phyloP scores from a whole-genome alignment of 75 land plant genomes.

The Larix kaempferi region DNA sequence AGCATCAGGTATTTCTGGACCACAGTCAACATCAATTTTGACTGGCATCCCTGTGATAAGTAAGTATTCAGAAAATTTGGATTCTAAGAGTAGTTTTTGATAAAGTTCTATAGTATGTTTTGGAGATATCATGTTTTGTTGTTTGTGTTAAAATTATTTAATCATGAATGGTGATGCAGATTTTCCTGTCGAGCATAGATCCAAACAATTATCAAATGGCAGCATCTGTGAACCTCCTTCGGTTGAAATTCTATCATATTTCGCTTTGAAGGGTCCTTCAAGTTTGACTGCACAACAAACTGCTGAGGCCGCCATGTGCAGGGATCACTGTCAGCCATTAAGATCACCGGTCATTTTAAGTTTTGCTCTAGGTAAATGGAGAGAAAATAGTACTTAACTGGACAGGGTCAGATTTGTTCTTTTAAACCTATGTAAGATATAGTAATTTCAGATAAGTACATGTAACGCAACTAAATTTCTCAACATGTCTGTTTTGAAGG shows the following conservation, averaged over 20 bases:
- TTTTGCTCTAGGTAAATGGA: constrained; percentile 9
- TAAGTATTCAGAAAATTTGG: not conserved
- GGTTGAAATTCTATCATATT: not conserved
- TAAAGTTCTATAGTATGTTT: not conserved
- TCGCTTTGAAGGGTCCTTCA: not conserved
- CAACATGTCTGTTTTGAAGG: not conserved
- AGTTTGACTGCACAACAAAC: not conserved
- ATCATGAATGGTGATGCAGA: not conserved
- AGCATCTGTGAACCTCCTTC: not conserved
- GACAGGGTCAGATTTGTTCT: not conserved
- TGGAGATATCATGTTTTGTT: not conserved
- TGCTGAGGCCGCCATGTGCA: not conserved
- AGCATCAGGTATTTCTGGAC: not conserved
- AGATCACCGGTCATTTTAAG: constrained; percentile 1
- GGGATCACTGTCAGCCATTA: not conserved
- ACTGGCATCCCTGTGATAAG: not conserved
- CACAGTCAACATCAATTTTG: not conserved
- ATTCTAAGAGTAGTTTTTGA: not conserved
- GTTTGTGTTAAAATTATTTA: not conserved
- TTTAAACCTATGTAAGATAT: not conserved
- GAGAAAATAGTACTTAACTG: not conserved
- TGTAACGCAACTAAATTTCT: not conserved
- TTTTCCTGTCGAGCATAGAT: not conserved
- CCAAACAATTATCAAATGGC: not conserved
- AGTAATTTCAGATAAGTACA: not conserved